Conservation (phyloP, 495 filamentous ascomycete species). For the Aspergillus incahuasiensis region DNA sequence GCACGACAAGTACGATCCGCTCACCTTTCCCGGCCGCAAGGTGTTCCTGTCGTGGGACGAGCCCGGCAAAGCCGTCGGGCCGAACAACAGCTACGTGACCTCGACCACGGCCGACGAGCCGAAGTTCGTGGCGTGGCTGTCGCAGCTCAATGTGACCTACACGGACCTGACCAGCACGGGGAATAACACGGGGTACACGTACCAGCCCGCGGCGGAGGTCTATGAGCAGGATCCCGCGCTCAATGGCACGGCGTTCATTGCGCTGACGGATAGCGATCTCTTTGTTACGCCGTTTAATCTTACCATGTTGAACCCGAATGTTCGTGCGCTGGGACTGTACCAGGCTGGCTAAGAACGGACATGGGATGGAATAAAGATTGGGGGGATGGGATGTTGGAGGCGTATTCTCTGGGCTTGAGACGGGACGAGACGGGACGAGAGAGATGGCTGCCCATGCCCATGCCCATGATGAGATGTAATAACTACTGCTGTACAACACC, state of each 20-base stretch:
- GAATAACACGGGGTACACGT: neutral
- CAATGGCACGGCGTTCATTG: neutral
- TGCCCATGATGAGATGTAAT: too few relatives aligned
- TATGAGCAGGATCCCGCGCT: neutral
- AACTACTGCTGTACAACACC: too few relatives aligned
- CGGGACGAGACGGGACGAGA: too few relatives aligned
- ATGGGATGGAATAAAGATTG: too few relatives aligned
- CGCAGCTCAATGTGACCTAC: neutral
- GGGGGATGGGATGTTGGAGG: too few relatives aligned
- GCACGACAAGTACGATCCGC: slow-evolving; percentile 59
- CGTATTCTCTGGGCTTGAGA: too few relatives aligned
- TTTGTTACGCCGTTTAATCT: neutral
- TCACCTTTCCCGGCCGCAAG: slow-evolving; percentile 71
- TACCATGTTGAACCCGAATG: neutral
- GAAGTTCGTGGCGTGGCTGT: slow-evolving; percentile 62
- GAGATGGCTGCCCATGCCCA: too few relatives aligned
- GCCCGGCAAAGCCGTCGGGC: slow-evolving; percentile 65
- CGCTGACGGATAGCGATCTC: neutral
- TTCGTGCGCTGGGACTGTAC: neutral
- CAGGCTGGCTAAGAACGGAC: neutral
- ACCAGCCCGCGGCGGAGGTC: neutral
- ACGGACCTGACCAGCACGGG: neutral
- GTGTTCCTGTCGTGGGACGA: slow-evolving; percentile 69
- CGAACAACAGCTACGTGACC: slow-evolving; percentile 80
- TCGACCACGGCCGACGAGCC: slow-evolving; percentile 53